Base-by-base conservation (phyloP, 1,139 yeast genomes). In the Sugiyamaella sp. region DNA sequence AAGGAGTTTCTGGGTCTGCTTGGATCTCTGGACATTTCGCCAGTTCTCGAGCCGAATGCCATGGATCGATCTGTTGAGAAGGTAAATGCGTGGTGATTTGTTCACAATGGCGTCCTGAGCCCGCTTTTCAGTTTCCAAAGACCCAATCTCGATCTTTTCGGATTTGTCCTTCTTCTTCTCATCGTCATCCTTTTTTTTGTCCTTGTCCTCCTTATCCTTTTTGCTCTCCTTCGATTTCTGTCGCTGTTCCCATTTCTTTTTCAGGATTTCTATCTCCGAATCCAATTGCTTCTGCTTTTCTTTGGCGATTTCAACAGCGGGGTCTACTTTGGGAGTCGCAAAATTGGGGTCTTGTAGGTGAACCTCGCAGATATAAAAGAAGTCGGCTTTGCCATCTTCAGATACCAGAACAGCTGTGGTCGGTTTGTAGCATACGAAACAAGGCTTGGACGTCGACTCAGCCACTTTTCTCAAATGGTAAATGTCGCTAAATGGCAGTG, bases 401-500 rank as follows among this genome's bases (percentile, higher is more conserved):
- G 84, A 74, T n/a, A 85, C 76, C 35, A 87, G 70, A 1, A 87
- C 95, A 0, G 80, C 74, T 0, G 75, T 61, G 0, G 89, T 73
- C 1, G 93, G 89, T 60, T 83, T 84, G 65, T 76, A 84, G 70
- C 95, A 88, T 29, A 87, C 74, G 44, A 73, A 64, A 63, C 96
- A 87, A 0, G 91, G 75, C 62, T 79, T 80, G 50, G 80, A 64
- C 54, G 78, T 80, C n/a, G 74, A 60, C 2, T 74, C 75, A 0
- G 89, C 83, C 1, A 87, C 95, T 49, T 72, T 72, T 46, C 89
- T 73, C 10, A 76, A 67, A 33, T 71, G 74, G 66, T 85, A 85
- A n/a, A 70, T 68, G 66, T 84, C 84, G 37, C 75, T 71, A 63
- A 84, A 82, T 24, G 71, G 69, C 20, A 41, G 41, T 12, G 46